phyloP scores from a whole-genome alignment of 495 filamentous ascomycete species.

The Thozetella sp. region DNA sequence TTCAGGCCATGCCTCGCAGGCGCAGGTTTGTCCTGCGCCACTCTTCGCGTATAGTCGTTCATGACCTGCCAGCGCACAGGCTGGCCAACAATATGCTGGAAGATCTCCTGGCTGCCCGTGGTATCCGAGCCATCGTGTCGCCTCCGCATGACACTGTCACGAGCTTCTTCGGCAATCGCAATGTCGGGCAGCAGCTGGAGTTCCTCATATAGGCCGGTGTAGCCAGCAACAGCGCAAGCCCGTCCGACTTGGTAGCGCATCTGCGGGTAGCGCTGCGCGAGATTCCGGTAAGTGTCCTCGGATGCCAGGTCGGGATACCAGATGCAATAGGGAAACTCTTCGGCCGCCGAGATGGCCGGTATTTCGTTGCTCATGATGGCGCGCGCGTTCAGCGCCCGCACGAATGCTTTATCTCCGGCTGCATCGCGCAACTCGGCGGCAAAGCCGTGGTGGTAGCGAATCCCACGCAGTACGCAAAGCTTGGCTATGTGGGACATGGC shows the following conservation, averaged over 20 bases:
- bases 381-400: constrained; percentile 35
- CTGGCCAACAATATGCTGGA: constrained; percentile 8
- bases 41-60: constrained; percentile 13
- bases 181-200: constrained; percentile 19
- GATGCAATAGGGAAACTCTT: constrained; percentile 40
- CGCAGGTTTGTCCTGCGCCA: constrained; percentile 5
- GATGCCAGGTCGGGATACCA: constrained; percentile 37
- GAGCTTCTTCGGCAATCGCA: constrained; percentile 17
- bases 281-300: constrained; percentile 31
- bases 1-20: constrained; percentile 10
- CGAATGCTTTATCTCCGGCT: constrained; percentile 12
- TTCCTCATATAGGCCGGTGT: constrained; percentile 12
- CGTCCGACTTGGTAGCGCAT: constrained; percentile 17
- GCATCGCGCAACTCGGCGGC: constrained; percentile 16
- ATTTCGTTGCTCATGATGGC: constrained; percentile 39
- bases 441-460: constrained; percentile 23
- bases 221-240: constrained; percentile 18
- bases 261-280: constrained; percentile 15
- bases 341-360: constrained; percentile 26
- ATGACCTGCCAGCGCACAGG: constrained; percentile 12
- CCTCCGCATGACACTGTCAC: constrained; percentile 1
- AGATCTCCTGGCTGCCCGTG: constrained; percentile 10
- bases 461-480: constrained; percentile 22
- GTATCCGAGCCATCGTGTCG: background rate
- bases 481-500: constrained; percentile 6